Evolutionary conservation across 2,329 filamentous ascomycete genomes (phyloP).

Genomic region (Claviceps digitariae): DNA sequence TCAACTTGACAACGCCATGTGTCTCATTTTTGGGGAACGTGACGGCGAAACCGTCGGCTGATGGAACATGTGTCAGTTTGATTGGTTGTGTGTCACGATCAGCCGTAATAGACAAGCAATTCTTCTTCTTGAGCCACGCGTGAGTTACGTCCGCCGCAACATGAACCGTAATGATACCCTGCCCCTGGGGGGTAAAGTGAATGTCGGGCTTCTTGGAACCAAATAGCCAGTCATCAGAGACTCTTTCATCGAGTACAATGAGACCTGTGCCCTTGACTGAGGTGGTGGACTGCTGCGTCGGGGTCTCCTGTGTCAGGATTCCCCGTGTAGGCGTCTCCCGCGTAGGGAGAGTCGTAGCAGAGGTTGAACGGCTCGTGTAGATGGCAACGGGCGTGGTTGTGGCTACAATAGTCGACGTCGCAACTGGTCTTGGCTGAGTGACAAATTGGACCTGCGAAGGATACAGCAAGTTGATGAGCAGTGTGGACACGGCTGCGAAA

Average conservation of each 20-base stretch:
- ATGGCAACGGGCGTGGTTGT: constrained; percentile 8
- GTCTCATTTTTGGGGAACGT: constrained; percentile 40
- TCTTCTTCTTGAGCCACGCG: constrained; percentile 39
- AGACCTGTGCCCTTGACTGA: constrained; percentile 14
- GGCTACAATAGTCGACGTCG: constrained; percentile 11
- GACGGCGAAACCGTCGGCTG: constrained; percentile 38
- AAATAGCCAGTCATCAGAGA: constrained; percentile 21
- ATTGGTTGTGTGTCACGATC: constrained; percentile 33
- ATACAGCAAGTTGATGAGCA: constrained; percentile 17
- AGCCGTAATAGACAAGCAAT: constrained; percentile 41
- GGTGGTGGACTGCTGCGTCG: constrained; percentile 1
- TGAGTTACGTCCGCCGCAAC: constrained; percentile 36
- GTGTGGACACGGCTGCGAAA: constrained; percentile 11
- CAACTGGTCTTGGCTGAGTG: neutral
- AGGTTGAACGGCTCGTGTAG: constrained; percentile 6
- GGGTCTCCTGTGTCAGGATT: neutral
- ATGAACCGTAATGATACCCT: constrained; percentile 39
- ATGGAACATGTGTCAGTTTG: constrained; percentile 32
- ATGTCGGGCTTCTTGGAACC: constrained; percentile 19
- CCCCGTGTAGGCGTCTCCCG: neutral
- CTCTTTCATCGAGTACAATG: constrained; percentile 17
- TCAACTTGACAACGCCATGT: constrained; percentile 43
- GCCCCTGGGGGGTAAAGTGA: constrained; percentile 20
- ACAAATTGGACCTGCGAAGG: constrained; percentile 8
- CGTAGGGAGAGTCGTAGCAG: constrained; percentile 1